These are phyloP conservation scores for Termitomyces sp. DNA, from an alignment of 768 basidiomycete genomes.

Conservation along the genomic window DNA sequence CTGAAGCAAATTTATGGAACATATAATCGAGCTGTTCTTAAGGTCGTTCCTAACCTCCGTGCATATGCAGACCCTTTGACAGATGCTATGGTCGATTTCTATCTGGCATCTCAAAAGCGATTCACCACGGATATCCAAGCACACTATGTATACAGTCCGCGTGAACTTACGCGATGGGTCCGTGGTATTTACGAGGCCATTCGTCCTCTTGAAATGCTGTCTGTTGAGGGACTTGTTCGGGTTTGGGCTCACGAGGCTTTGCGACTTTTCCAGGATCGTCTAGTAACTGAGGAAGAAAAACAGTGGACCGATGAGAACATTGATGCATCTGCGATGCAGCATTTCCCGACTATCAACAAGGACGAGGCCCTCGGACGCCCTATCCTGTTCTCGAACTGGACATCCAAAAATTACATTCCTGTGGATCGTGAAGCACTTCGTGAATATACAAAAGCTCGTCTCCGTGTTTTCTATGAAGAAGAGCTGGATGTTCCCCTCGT, in stretches of 20 bases:
- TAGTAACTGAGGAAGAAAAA: conserved; percentile 90
- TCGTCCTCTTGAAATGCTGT: conserved; percentile 86
- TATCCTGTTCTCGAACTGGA: conserved; percentile 99
- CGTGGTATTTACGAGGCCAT: conserved; percentile 98
- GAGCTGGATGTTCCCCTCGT: conserved; percentile 97
- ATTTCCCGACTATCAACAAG: conserved; percentile 91
- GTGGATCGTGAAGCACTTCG: conserved; percentile 91
- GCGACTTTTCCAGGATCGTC: conserved; percentile 95
- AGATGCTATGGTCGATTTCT: conserved; percentile 96
- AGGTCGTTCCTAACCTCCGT: conserved; percentile 90
- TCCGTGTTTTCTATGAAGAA: conserved; percentile 98
- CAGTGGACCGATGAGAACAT: conserved; percentile 94
- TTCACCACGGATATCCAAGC: conserved; percentile 98
- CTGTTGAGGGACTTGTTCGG: conserved; percentile 91
- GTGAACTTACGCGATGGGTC: conserved; percentile 97
- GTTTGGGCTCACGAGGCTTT: conserved; percentile 98
- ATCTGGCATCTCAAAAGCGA: conserved; percentile 86
- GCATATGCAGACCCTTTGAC: conserved; percentile 93
- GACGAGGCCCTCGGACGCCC: conserved; percentile 85
- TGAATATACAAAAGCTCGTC: conserved; percentile 94
- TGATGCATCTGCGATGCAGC: conserved; percentile 73
- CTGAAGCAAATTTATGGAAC: conserved; percentile 98
- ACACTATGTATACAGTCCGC: conserved; percentile 98
- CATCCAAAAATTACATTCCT: conserved; percentile 92
- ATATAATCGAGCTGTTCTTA: conserved; percentile 93